Evolutionary conservation across 805 yeast genomes (phyloP).

Genomic region (Clavispora fructus): DNA sequence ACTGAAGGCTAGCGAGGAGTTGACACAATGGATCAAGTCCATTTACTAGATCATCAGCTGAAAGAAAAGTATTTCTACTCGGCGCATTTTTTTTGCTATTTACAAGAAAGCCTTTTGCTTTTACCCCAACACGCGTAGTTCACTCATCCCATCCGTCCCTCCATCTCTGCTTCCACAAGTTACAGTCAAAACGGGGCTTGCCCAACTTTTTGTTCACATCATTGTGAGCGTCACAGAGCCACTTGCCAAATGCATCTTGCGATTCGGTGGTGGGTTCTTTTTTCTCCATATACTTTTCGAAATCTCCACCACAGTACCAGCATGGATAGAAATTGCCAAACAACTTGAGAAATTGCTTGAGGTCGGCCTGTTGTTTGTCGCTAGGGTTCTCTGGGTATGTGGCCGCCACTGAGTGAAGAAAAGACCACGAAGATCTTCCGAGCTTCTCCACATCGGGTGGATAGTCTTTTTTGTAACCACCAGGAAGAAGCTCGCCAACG

Average conservation of each 20-base stretch:
- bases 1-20: constrained; percentile 23
- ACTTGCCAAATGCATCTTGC: constrained; percentile 76
- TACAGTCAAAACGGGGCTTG: constrained; percentile 80
- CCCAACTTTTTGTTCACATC: constrained; percentile 85
- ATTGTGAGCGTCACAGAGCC: constrained; percentile 96
- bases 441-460: constrained; percentile 84
- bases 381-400: constrained; percentile 73
- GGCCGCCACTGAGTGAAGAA: constrained; percentile 86
- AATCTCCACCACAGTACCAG: constrained; percentile 87
- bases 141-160: constrained; percentile 81
- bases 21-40: constrained; percentile 26
- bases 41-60: constrained; percentile 9
- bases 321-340: constrained; percentile 88
- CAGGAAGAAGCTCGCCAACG: constrained; percentile 12
- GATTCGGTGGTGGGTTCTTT: constrained; percentile 54
- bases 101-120: neutral
- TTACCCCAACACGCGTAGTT: neutral
- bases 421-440: constrained; percentile 89
- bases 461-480: constrained; percentile 42
- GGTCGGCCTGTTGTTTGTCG: constrained; percentile 57
- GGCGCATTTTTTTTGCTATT: neutral
- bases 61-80: too few species aligned
- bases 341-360: constrained; percentile 60
- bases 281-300: constrained; percentile 52
- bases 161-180: constrained; percentile 92